A percentile compares a stretch with the other conserved stretches of the same genome.
Evolutionary conservation across 768 basidiomycete genomes (phyloP).

Genomic region (Phaeotremella skinneri): DNA sequence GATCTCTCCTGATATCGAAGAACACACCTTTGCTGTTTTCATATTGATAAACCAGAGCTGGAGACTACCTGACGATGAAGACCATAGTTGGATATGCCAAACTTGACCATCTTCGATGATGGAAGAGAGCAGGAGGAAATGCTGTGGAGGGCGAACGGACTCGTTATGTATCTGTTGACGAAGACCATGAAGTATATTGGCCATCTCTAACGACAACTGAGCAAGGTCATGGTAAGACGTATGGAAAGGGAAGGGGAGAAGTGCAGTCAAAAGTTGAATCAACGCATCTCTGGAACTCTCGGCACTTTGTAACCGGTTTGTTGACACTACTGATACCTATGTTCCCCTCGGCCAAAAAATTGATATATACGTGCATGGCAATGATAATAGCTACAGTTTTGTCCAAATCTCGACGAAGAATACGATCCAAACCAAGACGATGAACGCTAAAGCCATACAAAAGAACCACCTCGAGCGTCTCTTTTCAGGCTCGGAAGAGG

Average conservation of each 20-base stretch:
- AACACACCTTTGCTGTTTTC: not conserved
- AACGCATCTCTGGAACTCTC: not conserved
- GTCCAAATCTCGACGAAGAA: constrained; percentile 11
- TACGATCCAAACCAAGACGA: constrained; percentile 24
- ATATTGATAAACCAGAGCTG: not conserved
- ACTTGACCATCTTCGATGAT: not conserved
- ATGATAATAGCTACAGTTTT: constrained; percentile 2
- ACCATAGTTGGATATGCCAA: constrained; percentile 1
- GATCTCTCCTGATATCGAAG: not conserved
- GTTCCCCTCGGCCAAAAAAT: too few relatives aligned
- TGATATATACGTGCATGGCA: too few relatives aligned
- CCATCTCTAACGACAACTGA: not conserved
- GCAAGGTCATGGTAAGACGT: too few relatives aligned
- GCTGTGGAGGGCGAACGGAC: not conserved
- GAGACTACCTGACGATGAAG: not conserved
- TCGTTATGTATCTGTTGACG: not conserved
- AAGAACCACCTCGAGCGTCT: constrained; percentile 9
- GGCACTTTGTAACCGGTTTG: not conserved
- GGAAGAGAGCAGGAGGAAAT: not conserved
- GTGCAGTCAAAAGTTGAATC: not conserved
- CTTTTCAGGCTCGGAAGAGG: constrained; percentile 10
- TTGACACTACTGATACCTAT: not conserved
- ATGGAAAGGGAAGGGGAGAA: not conserved
- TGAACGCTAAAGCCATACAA: constrained; percentile 14
- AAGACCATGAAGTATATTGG: not conserved